These are phyloP conservation scores for Tetrahymena malaccensis DNA, from an alignment of 73 alveolate genomes.

Conservation along the genomic window DNA sequence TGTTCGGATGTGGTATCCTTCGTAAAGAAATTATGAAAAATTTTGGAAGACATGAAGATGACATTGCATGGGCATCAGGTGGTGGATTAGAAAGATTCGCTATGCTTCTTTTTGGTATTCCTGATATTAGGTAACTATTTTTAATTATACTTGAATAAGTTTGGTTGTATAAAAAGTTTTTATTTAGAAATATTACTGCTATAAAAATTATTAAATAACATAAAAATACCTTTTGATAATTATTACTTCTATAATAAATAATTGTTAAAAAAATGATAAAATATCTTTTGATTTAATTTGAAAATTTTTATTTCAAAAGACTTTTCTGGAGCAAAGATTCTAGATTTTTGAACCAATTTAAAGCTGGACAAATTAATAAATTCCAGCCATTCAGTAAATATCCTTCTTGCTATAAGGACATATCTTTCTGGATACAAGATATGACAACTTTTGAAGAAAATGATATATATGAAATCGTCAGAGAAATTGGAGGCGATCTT, in stretches of 20 bases:
- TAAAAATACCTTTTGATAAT: too few species aligned
- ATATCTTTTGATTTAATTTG: too few species aligned
- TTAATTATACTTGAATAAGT: background rate
- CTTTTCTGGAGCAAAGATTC: slow-evolving; percentile 75
- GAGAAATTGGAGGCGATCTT: slow-evolving; percentile 69
- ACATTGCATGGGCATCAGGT: slow-evolving; percentile 93
- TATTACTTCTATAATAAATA: too few species aligned
- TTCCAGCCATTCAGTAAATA: slow-evolving; percentile 72
- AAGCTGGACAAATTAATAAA: slow-evolving; percentile 64
- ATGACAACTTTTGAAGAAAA: slow-evolving; percentile 59
- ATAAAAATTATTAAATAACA: too few species aligned
- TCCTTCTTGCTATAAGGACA: slow-evolving; percentile 83
- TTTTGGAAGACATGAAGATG: slow-evolving; percentile 60
- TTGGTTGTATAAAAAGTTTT: background rate
- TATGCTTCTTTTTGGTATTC: slow-evolving; percentile 73
- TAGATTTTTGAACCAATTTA: slow-evolving; percentile 62
- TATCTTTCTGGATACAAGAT: slow-evolving; percentile 69
- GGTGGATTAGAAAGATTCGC: slow-evolving; percentile 88
- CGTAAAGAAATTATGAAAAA: slow-evolving; percentile 67
- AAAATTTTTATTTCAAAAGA: background rate
- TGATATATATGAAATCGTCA: slow-evolving; percentile 63
- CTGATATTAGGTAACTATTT: slow-evolving; percentile 49
- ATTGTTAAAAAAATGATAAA: too few species aligned
- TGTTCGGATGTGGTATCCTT: slow-evolving; percentile 86
- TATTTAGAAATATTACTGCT: too few species aligned